Conservation (phyloP, 108 stramenopile species). For the Phaeodactylum tricornutum region DNA sequence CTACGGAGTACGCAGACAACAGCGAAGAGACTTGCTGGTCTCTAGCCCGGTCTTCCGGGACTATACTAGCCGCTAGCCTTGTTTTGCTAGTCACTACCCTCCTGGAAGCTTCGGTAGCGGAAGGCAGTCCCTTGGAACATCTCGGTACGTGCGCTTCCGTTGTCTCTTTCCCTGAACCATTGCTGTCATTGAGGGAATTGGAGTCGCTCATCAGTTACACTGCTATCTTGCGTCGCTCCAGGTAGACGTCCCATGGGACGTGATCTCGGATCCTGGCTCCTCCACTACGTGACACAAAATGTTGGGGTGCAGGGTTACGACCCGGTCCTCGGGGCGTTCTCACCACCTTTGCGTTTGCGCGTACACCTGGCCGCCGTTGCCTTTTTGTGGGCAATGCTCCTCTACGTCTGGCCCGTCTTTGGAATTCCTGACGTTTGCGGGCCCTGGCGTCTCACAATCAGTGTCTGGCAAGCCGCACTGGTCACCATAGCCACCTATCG, state of each 20-base stretch:
- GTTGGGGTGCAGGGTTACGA: conserved; percentile 62
- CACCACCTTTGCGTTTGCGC: conserved; percentile 36
- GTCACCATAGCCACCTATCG: conserved; percentile 8
- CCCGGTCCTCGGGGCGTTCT: conserved; percentile 50
- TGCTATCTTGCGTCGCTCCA: too few species aligned
- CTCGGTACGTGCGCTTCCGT: conserved; percentile 4
- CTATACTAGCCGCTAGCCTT: too few species aligned
- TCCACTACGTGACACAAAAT: neutral
- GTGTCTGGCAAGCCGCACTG: conserved; percentile 5
- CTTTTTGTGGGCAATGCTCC: conserved; percentile 15
- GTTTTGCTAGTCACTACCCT: neutral
- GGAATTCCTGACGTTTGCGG: neutral
- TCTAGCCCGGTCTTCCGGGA: too few species aligned
- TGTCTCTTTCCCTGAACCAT: too few species aligned
- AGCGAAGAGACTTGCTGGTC: too few species aligned
- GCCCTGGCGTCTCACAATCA: neutral
- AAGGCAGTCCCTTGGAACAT: conserved; percentile 7
- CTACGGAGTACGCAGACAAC: too few species aligned
- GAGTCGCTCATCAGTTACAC: too few species aligned
- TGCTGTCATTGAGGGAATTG: too few species aligned
- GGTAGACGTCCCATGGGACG: too few species aligned
- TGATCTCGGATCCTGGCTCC: neutral
- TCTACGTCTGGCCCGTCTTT: conserved; percentile 1
- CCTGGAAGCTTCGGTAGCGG: conserved; percentile 2
- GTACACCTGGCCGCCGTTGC: conserved; percentile 19